Base-by-base conservation (phyloP, 1,284 basidiomycete species). In the Schizophyllum commune region DNA sequence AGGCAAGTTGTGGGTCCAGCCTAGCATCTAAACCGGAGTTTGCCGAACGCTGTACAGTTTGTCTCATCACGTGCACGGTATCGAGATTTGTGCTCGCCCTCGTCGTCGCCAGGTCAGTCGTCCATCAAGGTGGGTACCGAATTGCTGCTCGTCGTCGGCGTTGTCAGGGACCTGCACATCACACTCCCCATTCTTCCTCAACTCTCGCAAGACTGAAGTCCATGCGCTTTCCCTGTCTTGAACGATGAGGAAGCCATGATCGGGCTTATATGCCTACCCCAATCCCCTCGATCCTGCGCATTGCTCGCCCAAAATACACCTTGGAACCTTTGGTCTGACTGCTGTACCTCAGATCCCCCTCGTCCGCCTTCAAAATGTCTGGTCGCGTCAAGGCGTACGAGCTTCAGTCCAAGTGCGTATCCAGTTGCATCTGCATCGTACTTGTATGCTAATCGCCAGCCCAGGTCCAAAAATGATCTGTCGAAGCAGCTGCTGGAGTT, bases 401-500 rank as follows among this genome's bases (percentile, higher is more conserved):
- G 80, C 94, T 98, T 77, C 94, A 96, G 80, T 94, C 92, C 78
- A 98, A 97, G 95, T 96, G 77, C 75, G 90, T 34, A 55, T 55
- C 2, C 53, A 15, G 20, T 55, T 20, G 20, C 4, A 2, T 21
- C 20, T 21, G 53, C 11, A 55, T 55, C 9, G 9, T n/a, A 13
- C 11, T 13, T 15, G 19, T 20, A n/a, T 47, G 13, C 32, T 22
- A 20, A 52, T 19, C 60, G 39, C 32, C 62, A 63, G 64, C 67
- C 34, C 70, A 97, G 94, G 89, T 94, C 92, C 71, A 98, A 98
- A 85, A 91, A 89, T 82, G 97, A 98, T 87, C 88, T 99, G 81
- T 81, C 87, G 69, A 96, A 95, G 79, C 95, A 98, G 79, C 88
- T 99, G 66, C 77, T 79, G 63, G 97, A 99, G 81, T 86, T 99